phyloP scores from a whole-genome alignment of 805 yeast species.

The Hanseniaspora mollemarum region DNA sequence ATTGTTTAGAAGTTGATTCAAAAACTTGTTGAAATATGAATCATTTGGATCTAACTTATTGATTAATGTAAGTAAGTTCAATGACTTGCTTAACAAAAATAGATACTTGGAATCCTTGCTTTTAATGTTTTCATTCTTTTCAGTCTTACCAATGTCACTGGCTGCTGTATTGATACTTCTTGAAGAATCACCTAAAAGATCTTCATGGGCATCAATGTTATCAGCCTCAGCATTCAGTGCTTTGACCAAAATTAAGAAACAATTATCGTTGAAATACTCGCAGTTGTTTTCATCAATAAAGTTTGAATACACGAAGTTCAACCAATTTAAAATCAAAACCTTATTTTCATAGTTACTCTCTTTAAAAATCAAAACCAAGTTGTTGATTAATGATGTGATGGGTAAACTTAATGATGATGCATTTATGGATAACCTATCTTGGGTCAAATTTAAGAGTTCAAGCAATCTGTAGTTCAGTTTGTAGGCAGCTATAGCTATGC shows the following conservation, averaged over 20 bases:
- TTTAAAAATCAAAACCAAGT: constrained; percentile 58
- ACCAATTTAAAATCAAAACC: constrained; percentile 81
- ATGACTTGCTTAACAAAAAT: constrained; percentile 20
- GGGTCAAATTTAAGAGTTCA: constrained; percentile 28
- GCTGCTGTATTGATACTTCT: neutral
- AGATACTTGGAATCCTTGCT: neutral
- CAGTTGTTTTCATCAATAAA: constrained; percentile 45
- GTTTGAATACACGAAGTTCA: constrained; percentile 64
- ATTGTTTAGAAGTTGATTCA: constrained; percentile 55
- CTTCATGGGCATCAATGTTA: constrained; percentile 21
- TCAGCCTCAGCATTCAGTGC: constrained; percentile 48
- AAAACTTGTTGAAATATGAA: constrained; percentile 61
- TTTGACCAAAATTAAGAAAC: constrained; percentile 64
- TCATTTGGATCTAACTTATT: constrained; percentile 40
- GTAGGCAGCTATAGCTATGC: constrained; percentile 4
- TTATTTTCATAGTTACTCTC: constrained; percentile 72
- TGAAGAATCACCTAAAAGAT: neutral
- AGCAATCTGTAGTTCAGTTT: constrained; percentile 40
- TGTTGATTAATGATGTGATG: constrained; percentile 47
- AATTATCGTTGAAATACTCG: constrained; percentile 42
- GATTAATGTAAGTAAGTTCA: constrained; percentile 24
- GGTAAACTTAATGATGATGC: constrained; percentile 18
- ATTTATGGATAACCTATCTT: constrained; percentile 22
- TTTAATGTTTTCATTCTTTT: neutral
- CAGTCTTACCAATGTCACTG: neutral